Conservation (phyloP, 2,329 filamentous ascomycete genomes). For the Metarhizium guizhouense region DNA sequence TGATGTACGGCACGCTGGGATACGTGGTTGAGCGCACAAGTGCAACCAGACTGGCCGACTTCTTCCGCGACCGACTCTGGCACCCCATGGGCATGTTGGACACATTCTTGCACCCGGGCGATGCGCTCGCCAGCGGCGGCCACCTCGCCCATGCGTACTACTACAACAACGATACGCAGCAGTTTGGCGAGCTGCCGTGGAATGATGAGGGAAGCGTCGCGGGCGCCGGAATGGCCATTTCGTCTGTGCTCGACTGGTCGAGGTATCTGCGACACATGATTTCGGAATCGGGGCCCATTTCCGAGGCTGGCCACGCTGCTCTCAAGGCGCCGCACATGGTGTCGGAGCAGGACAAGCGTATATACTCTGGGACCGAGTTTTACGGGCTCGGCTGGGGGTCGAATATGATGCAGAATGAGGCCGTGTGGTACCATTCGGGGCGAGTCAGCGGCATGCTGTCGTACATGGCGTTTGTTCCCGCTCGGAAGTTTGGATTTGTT, state of each 20-base stretch:
- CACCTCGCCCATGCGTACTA: conserved; percentile 29
- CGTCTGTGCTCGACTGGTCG: conserved; percentile 29
- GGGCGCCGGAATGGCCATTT: conserved; percentile 31
- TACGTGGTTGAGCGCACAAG: conserved; percentile 31
- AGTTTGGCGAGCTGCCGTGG: conserved; percentile 15
- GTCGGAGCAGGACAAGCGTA: neutral
- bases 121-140: conserved; percentile 8
- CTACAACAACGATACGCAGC: conserved; percentile 21
- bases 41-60: conserved; percentile 23
- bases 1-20: conserved; percentile 35
- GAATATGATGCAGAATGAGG: conserved; percentile 11
- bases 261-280: conserved; percentile 25
- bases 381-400: conserved; percentile 13
- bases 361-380: conserved; percentile 9
- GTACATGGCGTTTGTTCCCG: conserved; percentile 19
- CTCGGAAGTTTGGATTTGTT: conserved; percentile 14
- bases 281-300: conserved; percentile 16
- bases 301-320: conserved; percentile 14
- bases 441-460: conserved; percentile 15
- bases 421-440: conserved; percentile 16
- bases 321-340: conserved; percentile 17
- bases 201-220: neutral
- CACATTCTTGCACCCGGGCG: conserved; percentile 21
- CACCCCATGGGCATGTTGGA: conserved; percentile 32
- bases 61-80: conserved; percentile 31